Base-by-base conservation (phyloP, 208 protist genomes). In the Histomonas meleagridis region DNA sequence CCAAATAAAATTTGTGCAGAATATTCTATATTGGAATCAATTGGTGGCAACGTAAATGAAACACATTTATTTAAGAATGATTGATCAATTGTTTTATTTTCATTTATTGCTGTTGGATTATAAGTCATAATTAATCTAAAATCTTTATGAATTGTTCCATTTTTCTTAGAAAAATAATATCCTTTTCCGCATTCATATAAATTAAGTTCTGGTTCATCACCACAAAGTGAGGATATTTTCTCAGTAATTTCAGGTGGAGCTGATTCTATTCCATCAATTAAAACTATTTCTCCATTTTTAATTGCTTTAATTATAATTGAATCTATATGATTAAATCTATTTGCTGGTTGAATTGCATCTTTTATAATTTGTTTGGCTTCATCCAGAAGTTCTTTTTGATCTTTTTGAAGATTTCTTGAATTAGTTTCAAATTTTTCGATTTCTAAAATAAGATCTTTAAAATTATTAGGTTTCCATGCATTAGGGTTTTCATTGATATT, bases 41-140 rank as follows among this genome's bases (percentile, higher is more conserved):
- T 86, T 86, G 46, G 46, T 38, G 51, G 3, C 12, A 86, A 18
- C 21, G 7, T 28, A 51, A 55, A 57, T 18, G 55, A 38, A 10
- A 38, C 32, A 38, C 76, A 86, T 38, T n/a, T 51, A 28, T 0
- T 28, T 38, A 86, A 86, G 10, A 86, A n/a, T 12, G 21, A 51
- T 32, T 0, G 46, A 38, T 40, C 32, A 32, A 86, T 51, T 1
- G 0, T 86, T 12, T 5, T 40, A 23, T 10, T 32, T n/a, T 2
- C 0, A 9, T 0, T 23, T 28, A 7, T 1, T 38, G n/a, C 62
- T 65, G 38, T 23, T 78, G 65, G 62, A 91, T 91, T 91, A 16
- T 53, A 91, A 23, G 90, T 91, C 65, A 78, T 78, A 16, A 91
- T 32, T 18, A 91, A 7, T 51, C 90, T 72, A 51, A 79, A 91